Evolutionary conservation across 1,284 basidiomycete genomes (phyloP).

Genomic region (Xanthoconium separans): DNA sequence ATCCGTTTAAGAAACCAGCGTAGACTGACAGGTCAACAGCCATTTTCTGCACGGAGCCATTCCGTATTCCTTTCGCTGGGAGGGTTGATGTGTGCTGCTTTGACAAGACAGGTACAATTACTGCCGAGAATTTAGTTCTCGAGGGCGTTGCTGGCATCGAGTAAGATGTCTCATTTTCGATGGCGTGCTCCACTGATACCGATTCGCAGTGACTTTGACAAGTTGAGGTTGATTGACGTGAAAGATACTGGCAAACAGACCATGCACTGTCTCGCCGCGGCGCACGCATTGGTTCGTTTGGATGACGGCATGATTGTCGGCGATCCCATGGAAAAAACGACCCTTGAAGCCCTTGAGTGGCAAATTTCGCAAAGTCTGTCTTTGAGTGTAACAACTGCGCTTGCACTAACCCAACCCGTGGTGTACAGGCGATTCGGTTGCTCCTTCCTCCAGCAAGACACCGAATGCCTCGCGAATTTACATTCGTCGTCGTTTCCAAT

Average conservation of each 20-base stretch:
- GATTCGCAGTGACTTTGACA: constrained; percentile 50
- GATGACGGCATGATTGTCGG: constrained; percentile 93
- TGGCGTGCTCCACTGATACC: constrained; percentile 7
- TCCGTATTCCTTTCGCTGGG: constrained; percentile 92
- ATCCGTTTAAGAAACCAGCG: background rate
- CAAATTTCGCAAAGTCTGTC: constrained; percentile 69
- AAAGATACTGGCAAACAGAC: constrained; percentile 78
- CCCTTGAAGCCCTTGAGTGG: constrained; percentile 92
- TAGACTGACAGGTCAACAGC: constrained; percentile 45
- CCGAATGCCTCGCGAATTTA: constrained; percentile 58
- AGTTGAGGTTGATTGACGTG: constrained; percentile 73
- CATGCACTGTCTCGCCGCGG: constrained; percentile 86
- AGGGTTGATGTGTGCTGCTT: constrained; percentile 97
- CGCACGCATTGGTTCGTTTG: constrained; percentile 92
- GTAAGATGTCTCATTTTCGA: constrained; percentile 44
- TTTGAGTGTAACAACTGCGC: background rate
- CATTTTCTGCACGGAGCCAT: constrained; percentile 97
- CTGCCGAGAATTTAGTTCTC: constrained; percentile 90
- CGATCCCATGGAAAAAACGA: constrained; percentile 99
- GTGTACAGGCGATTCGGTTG: constrained; percentile 60
- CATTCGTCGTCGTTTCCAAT: constrained; percentile 91
- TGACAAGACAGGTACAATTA: constrained; percentile 97
- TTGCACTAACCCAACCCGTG: background rate
- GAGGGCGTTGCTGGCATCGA: constrained; percentile 89
- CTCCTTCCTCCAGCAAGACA: constrained; percentile 53